A percentile compares a stretch with the other conserved stretches of the same genome.
These are phyloP conservation scores for Zasmidium cellare DNA, from an alignment of 2,329 filamentous ascomycete species.

Conservation along the genomic window DNA sequence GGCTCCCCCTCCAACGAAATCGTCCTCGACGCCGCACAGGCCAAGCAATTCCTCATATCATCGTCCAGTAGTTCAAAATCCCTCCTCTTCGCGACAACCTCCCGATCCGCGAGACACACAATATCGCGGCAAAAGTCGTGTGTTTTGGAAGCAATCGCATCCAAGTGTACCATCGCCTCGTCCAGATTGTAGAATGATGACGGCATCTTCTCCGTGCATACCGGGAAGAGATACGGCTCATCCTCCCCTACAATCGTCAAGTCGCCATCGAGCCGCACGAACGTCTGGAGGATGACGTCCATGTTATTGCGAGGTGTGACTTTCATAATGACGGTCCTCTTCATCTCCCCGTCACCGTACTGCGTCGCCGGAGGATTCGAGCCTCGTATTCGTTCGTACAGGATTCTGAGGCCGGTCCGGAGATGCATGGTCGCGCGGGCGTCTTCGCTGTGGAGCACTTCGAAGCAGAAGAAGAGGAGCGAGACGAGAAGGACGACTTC, in stretches of 20 bases:
- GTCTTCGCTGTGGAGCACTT: constrained; percentile 17
- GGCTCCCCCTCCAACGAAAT: constrained; percentile 4
- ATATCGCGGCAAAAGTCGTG: constrained; percentile 17
- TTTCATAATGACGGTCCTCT: constrained; percentile 9
- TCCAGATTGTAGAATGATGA: constrained; percentile 16
- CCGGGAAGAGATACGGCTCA: constrained; percentile 17
- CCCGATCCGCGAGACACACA: constrained; percentile 12
- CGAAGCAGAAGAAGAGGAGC: constrained; percentile 21
- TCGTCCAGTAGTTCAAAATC: constrained; percentile 16
- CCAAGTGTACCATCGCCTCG: constrained; percentile 20
- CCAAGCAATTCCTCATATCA: constrained; percentile 18
- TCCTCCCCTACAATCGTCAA: constrained; percentile 20
- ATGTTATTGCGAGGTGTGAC: constrained; percentile 12
- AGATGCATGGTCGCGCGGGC: constrained; percentile 15
- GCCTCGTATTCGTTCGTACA: constrained; percentile 14
- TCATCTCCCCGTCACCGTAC: constrained; percentile 11
- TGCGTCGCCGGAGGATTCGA: background rate
- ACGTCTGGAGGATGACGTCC: constrained; percentile 18
- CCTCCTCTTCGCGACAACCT: constrained; percentile 7
- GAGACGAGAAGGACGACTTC: constrained; percentile 19
- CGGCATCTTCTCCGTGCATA: constrained; percentile 15
- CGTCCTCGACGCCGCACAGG: constrained; percentile 17
- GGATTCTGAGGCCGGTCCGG: constrained; percentile 16
- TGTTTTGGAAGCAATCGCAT: constrained; percentile 14
- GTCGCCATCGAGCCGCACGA: constrained; percentile 19